Evolutionary conservation across 1,139 yeast species (phyloP), one percentile per base, ranked within the genome.

Genomic region (Geotrichum aggregatum): DNA sequence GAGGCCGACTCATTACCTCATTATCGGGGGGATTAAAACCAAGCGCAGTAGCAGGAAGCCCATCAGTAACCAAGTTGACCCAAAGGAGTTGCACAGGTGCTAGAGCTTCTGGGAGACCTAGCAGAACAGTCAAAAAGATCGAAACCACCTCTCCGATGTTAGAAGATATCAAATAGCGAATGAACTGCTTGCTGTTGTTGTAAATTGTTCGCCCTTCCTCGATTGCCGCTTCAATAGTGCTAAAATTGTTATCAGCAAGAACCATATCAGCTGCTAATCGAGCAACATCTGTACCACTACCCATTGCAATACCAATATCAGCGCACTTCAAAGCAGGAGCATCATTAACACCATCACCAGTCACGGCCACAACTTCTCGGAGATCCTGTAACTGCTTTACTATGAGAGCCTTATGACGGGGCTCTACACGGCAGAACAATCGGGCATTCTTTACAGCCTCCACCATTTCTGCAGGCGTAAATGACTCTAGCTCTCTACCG

Each of bases 291-390:
- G 82, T 77, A 3, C 75, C 75, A 8, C 72, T 65, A 0, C 75
- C 75, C 75, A 71, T 71, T 3, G 74, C 71, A 62, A 92, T 91
- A 63, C 98, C 98, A 61, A 92, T 94, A 70, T 92, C 96, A 2
- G 98, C 98, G 64, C 91, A 76, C 68, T 92, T 92, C 63, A 92
- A 78, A 4, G 98, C 98, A n/a, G 98, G 98, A 0, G 98, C 98
- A 72, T 92, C 98, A 67, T 92, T 92, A 28, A 92, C 98, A 71
- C 98, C 98, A 70, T 71, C 75, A 43, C 75, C 75, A 26, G 75
- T 71, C 71, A 71, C 71, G 1, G 74, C 75, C 34, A 71, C 75
- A 51, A 69, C 66, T 31, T 76, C 75, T 3, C 73, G 70, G 28
- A 75, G 64, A 40, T 76, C 69, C 56, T 78, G 81, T 54, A 77